Evolutionary conservation across 2,329 filamentous ascomycete species (phyloP), one percentile per base, ranked within the genome.

Genomic region (Rhexocercosporidium sp.): DNA sequence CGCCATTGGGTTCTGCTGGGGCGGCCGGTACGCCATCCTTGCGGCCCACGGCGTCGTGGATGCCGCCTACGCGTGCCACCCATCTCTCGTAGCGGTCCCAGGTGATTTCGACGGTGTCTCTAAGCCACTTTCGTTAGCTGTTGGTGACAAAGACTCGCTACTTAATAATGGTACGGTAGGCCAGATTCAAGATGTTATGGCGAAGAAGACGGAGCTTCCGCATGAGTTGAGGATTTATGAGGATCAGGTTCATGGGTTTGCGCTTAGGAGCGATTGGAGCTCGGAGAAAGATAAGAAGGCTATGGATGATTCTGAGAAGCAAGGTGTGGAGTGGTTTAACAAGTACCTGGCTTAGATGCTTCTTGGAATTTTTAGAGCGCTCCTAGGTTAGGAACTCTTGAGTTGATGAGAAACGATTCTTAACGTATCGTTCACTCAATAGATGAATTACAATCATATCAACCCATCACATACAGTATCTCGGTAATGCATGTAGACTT

Each of bases 1-100:
- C 27, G 83, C 81, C 0, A 83, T 84, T 0, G 87, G 87, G 0
- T 89, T 87, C 77, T 68, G 85, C 78, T 90, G 86, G 87, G 87
- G 87, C 41, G 87, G 85, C 46, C 84, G 84, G 69, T 83, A 87
- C 70, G 78, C 81, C 2, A 75, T 86, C 12, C 75, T 81, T 29
- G 80, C 88, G 8, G 79, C 81, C 9, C 80, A 82, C 29, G 73
- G 72, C 16, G 37, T 53, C 8, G 66, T 65, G 16, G 66, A 82
- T 71, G 81, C 80, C 8, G 79, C 77, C 5, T 79, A 78, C 66
- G 78, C 78, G 0, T 81, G 77, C 62, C 81, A 82, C 73, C 81
- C 81, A 5, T 78, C 75, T 9, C 71, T 82, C 12, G 77, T 83
- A 0, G 71, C 78, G 27, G 76, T 83, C 12, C 81, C 81, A 2